Conservation (phyloP, 257 asterid genomes). For the Solanum pimpinellifolium region DNA sequence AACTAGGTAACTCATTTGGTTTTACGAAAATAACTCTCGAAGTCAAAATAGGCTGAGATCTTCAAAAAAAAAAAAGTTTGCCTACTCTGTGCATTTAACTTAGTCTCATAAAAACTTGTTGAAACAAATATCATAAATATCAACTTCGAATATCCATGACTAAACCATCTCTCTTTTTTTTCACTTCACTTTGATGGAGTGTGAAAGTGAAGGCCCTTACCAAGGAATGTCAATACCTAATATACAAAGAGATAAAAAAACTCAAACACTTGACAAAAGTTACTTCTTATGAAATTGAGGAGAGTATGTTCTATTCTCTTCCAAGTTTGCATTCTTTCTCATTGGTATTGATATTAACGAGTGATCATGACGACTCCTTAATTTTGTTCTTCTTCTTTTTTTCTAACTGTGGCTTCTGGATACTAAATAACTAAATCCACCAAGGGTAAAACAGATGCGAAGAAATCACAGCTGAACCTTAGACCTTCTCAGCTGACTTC, state of each 20-base stretch:
- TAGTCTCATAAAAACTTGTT: neutral
- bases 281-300: neutral
- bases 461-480: neutral
- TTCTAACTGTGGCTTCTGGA: neutral
- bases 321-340: neutral
- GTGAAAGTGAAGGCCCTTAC: neutral
- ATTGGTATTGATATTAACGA: neutral
- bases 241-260: neutral
- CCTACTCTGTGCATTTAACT: neutral
- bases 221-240: neutral
- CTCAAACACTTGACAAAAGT: neutral
- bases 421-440: neutral
- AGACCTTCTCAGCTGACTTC: neutral
- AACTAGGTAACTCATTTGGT: neutral
- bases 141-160: neutral
- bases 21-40: neutral
- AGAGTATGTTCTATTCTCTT: neutral
- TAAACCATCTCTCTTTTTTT: neutral
- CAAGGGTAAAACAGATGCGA: neutral
- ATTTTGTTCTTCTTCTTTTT: neutral
- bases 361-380: neutral
- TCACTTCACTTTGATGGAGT: neutral
- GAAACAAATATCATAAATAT: neutral
- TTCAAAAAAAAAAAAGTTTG: neutral
- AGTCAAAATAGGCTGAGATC: neutral